Evolutionary conservation across 441 rosid genomes (phyloP).

Genomic region (Jatropha multifida): DNA sequence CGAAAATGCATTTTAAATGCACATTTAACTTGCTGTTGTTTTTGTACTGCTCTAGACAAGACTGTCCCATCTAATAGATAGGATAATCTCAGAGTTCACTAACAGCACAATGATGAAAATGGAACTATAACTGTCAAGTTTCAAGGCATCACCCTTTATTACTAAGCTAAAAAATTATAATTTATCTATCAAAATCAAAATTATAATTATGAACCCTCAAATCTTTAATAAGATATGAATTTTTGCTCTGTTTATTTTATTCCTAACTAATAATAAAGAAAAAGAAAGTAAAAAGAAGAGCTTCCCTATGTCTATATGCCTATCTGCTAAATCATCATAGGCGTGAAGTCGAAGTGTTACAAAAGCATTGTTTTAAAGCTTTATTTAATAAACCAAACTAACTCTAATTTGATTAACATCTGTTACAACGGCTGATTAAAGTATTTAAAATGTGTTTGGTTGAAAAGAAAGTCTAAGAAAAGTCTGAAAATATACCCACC

Average conservation of each 20-base stretch:
- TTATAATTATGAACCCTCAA: background rate
- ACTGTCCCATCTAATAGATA: no score
- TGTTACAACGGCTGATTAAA: background rate
- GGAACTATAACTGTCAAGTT: no score
- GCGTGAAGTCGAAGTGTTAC: background rate
- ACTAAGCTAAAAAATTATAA: no score
- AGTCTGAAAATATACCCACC: slow-evolving; percentile 17
- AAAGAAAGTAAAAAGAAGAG: background rate
- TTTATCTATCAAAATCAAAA: background rate
- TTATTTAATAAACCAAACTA: no score
- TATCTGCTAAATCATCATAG: background rate
- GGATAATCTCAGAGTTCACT: no score
- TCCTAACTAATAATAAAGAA: background rate
- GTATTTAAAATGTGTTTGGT: background rate
- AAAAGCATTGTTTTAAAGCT: background rate
- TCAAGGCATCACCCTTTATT: no score
- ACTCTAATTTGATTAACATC: background rate
- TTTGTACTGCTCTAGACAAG: no score
- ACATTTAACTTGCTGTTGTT: no score
- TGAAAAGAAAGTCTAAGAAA: background rate
- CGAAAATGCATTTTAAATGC: background rate
- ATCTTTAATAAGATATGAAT: background rate
- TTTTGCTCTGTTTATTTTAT: no score
- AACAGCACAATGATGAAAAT: no score
- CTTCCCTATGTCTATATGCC: background rate